Evolutionary conservation across 371 early-diverging fungal genomes (phyloP), one percentile per base, ranked within the genome.

Genomic region (Entomophthora muscae): DNA sequence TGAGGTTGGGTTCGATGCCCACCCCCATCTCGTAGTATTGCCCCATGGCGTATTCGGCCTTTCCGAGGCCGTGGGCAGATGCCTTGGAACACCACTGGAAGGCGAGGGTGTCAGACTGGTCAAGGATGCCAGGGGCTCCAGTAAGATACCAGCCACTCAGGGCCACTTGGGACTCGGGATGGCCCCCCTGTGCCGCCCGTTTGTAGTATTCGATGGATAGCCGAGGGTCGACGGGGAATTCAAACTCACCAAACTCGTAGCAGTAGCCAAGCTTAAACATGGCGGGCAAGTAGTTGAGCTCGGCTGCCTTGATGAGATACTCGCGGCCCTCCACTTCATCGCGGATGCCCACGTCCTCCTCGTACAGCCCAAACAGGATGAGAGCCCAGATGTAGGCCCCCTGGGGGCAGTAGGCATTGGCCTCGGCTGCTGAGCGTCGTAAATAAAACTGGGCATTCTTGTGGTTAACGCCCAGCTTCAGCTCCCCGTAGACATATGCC

Each of bases 101-200:
- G 12, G 98, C 95, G 66, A 88, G 82, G n/a, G 81, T 77, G 69
- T 97, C 95, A 55, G 83, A 81, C 53, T 81, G 83, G 13, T 76
- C 76, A 26, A 93, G 71, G 1, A 82, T 73, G 51, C 77, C 76
- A n/a, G 88, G 88, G 10, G 76, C 72, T 23, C 97, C 98, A 0
- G 91, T 88, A n/a, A 98, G 71, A 67, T 94, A 95, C 95, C 96
- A 97, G 1, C 92, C 91, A 23, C 91, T 85, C 29, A 98, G 75
- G 1, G 92, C 92, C 71, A 96, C 84, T 73, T 92, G 87, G 24
- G 96, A 91, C 57, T 94, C 91, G 2, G 89, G 83, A 65, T 96
- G 84, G 30, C 86, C 89, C 57, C 87, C 86, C 57, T 89, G 82
- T 1, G 95, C 93, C 0, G 98, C 95, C 21, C 82, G 75, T 61